Base-by-base conservation (phyloP, 225 moss, liverwort and hornwort genomes). In the Thuidium tamariscinum region DNA sequence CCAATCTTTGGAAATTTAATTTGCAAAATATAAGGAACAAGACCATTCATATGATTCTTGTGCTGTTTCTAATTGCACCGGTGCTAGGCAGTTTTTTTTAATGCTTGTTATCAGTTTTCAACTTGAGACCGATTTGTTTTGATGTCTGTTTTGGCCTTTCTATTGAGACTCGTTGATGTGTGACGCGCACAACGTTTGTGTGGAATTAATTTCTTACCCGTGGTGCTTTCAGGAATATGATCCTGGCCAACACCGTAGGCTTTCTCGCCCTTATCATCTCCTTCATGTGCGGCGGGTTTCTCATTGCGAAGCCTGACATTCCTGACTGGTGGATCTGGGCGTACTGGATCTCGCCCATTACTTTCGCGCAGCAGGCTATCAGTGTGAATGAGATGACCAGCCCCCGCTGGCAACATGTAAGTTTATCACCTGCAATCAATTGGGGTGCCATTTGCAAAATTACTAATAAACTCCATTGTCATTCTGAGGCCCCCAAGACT, bases 301-400 rank as follows among this genome's bases (percentile, higher is more conserved):
- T 95, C 60, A 82, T 97, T 32, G 90, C 89, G 13, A 84, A 94
- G 55, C 79, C 86, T 6, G 83, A 88, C 4, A 88, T 95, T 49
- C 93, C 95, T 69, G 72, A 30, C n/a, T 97, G 94, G 91, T 97
- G 96, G 97, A 92, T 95, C 41, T 97, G 96, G 96, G 96, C 87
- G 7, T 97, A 91, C 86, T 96, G 95, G 96, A 17, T 92, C n/a
- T 95, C 96, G 19, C 97, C 97, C 65, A 55, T 95, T 34, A 91
- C 91, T 7, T 97, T 94, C 27, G 93, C 88, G 16, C 84, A 91
- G 32, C 94, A 94, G 62, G 95, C 90, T 7, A 83, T 95, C 69
- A 85, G 83, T 76, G 93, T 94, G n/a, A 93, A 93, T 30, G 97
- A 97, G 85, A 92, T 93, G 70, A 89, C 91, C 9, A 81, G 93